Evolutionary conservation across 2,329 filamentous ascomycete genomes (phyloP).

Genomic region (Verticillium dahliae): DNA sequence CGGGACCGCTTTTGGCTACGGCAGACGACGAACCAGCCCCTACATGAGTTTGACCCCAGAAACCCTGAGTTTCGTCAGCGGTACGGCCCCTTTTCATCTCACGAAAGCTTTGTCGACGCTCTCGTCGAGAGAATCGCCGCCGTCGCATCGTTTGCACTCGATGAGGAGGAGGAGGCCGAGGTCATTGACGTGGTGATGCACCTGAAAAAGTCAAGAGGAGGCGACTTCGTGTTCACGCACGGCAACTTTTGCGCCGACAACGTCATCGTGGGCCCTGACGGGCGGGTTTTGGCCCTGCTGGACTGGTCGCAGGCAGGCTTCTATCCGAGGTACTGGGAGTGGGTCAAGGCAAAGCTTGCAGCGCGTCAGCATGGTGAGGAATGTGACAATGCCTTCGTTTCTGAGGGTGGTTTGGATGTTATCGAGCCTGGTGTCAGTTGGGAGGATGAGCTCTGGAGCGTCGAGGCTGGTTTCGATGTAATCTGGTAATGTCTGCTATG

Average conservation of each 20-base stretch:
- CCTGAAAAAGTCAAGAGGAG: neutral
- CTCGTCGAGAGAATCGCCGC: neutral
- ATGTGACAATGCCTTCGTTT: constrained; percentile 2
- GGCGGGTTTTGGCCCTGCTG: constrained; percentile 3
- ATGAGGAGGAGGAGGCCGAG: neutral
- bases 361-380: neutral
- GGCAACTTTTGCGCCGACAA: constrained; percentile 8
- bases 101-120: neutral
- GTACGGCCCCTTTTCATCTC: neutral
- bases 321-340: constrained; percentile 10
- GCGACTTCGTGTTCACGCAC: constrained; percentile 5
- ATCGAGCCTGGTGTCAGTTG: neutral
- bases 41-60: neutral
- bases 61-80: neutral
- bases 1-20: neutral
- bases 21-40: neutral
- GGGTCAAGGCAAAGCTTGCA: constrained; percentile 5
- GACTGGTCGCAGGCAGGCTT: constrained; percentile 8
- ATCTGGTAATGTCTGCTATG: neutral
- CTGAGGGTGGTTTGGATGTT: constrained; percentile 1
- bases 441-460: neutral
- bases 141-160: neutral
- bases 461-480: neutral
- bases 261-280: neutral
- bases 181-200: neutral